Conservation (phyloP, 768 basidiomycete species). For the Hemileccinum impolitum region DNA sequence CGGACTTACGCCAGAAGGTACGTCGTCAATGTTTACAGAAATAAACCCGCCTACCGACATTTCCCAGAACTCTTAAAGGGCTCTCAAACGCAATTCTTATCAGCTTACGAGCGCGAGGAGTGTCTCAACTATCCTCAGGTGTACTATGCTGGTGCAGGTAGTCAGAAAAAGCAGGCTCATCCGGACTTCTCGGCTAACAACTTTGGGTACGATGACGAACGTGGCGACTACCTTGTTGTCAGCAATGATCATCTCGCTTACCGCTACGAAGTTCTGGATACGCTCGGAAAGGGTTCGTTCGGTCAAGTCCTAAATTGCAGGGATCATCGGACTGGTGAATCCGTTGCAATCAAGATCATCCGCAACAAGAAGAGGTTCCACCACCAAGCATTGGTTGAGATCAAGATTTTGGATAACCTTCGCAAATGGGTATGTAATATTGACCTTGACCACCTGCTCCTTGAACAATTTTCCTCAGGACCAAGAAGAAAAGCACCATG, state of each 20-base stretch:
- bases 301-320: constrained; percentile 96
- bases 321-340: constrained; percentile 91
- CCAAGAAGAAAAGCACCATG: constrained; percentile 92
- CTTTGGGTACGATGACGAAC: constrained; percentile 95
- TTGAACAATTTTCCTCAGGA: constrained; percentile 57
- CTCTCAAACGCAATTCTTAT: constrained; percentile 66
- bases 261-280: constrained; percentile 92
- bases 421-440: constrained; percentile 86
- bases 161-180: constrained; percentile 80
- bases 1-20: constrained; percentile 69
- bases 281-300: constrained; percentile 96
- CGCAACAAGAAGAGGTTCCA: constrained; percentile 99
- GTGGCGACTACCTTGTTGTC: constrained; percentile 93
- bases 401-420: constrained; percentile 95
- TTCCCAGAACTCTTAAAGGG: constrained; percentile 61
- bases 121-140: constrained; percentile 83
- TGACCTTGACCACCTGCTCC: not conserved
- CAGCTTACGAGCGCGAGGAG: constrained; percentile 88
- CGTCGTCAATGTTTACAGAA: constrained; percentile 25
- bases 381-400: constrained; percentile 97
- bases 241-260: constrained; percentile 91
- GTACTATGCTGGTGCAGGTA: constrained; percentile 76
- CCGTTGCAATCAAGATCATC: constrained; percentile 99
- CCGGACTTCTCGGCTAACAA: constrained; percentile 77
- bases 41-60: constrained; percentile 6